phyloP scores from a whole-genome alignment of 495 filamentous ascomycete species.

The Talaromyces adpressus region DNA sequence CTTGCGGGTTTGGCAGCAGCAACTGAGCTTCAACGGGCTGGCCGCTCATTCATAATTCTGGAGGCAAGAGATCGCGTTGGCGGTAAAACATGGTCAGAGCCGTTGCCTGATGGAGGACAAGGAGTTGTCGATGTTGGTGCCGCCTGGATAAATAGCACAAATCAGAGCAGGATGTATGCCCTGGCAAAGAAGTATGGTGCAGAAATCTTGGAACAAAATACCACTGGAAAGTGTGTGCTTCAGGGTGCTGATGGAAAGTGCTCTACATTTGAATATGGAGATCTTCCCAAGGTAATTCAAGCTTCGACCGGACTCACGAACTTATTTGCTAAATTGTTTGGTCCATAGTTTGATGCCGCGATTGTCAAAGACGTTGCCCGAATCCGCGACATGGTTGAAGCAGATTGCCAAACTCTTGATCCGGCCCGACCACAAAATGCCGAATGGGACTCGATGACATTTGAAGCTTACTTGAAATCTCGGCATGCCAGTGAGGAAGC shows the following conservation, averaged over 20 bases:
- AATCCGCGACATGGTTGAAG: not conserved
- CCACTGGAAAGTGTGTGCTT: slow-evolving; percentile 23
- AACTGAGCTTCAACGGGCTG: slow-evolving; percentile 26
- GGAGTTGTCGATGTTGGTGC: slow-evolving; percentile 41
- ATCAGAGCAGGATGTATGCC: slow-evolving; percentile 31
- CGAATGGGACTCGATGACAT: slow-evolving; percentile 23
- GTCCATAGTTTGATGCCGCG: not conserved
- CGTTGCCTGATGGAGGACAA: slow-evolving; percentile 8
- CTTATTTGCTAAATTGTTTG: not conserved
- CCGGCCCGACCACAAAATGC: slow-evolving; percentile 10
- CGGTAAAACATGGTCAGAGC: slow-evolving; percentile 34
- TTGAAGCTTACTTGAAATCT: slow-evolving; percentile 21
- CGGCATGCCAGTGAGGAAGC: slow-evolving; percentile 15
- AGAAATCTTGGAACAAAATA: slow-evolving; percentile 39
- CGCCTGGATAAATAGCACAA: slow-evolving; percentile 47
- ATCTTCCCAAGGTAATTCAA: not conserved
- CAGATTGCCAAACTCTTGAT: not conserved
- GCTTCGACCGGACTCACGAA: not conserved
- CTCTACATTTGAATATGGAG: slow-evolving; percentile 12
- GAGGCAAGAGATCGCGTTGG: slow-evolving; percentile 46
- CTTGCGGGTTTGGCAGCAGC: slow-evolving; percentile 44
- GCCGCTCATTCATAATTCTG: slow-evolving; percentile 34
- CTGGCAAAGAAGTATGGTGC: slow-evolving; percentile 27
- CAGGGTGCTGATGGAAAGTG: slow-evolving; percentile 25
- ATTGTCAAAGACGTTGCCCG: slow-evolving; percentile 14